Evolutionary conservation across 1,284 basidiomycete species (phyloP).

Genomic region (Rhodotorula sp.): DNA sequence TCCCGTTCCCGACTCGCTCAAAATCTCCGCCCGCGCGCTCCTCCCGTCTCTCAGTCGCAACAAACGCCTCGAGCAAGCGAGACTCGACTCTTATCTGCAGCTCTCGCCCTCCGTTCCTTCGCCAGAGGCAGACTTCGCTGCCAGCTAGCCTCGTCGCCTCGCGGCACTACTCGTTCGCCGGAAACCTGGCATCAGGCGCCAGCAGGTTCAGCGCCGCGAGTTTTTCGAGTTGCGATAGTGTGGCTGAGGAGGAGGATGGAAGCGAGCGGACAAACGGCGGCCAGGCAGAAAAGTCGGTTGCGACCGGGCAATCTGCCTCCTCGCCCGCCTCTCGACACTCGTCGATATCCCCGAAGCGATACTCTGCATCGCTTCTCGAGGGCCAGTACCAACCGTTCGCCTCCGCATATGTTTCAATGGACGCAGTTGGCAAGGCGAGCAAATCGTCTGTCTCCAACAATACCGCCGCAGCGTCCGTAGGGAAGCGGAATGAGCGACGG

Average conservation of each 20-base stretch:
- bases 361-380: neutral
- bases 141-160: constrained; percentile 22
- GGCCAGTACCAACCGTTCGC: constrained; percentile 4
- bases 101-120: neutral
- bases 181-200: neutral
- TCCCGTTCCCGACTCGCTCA: no score
- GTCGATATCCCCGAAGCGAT: neutral
- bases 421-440: no score
- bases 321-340: neutral
- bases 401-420: neutral
- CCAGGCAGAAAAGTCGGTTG: neutral
- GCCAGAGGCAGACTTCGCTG: constrained; percentile 8
- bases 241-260: constrained; percentile 35
- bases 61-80: neutral
- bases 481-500: constrained; percentile 51
- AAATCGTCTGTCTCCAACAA: neutral
- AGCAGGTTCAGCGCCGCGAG: constrained; percentile 33
- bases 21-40: no score
- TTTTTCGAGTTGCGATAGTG: constrained; percentile 33
- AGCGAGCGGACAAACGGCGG: neutral
- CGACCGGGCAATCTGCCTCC: neutral
- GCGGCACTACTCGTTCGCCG: constrained; percentile 20
- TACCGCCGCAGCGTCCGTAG: neutral
- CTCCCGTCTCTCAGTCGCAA: neutral
- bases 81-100: neutral